A percentile compares a stretch with the other conserved stretches of the same genome.
These are phyloP conservation scores for Termitomyces eurrhizus DNA, from an alignment of 768 basidiomycete species.

Conservation along the genomic window DNA sequence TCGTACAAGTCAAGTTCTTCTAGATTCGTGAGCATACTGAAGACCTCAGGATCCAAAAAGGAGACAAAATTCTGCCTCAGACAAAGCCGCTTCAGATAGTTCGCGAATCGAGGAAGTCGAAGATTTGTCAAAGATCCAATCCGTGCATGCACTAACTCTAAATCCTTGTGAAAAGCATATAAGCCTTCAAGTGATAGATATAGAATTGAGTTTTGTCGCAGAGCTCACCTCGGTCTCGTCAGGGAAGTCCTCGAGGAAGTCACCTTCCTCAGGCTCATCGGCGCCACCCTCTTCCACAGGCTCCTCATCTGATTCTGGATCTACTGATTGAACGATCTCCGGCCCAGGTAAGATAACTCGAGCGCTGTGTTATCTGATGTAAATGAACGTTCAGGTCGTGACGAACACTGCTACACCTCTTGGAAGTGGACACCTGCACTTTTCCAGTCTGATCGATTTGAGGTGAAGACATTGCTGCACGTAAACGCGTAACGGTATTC, in stretches of 20 bases:
- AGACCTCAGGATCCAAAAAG: constrained; percentile 66
- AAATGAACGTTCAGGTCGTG: neutral
- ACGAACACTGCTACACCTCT: constrained; percentile 5
- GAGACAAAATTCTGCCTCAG: constrained; percentile 84
- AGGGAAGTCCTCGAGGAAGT: constrained; percentile 75
- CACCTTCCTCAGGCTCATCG: constrained; percentile 50
- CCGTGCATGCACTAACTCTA: constrained; percentile 81
- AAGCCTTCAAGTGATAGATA: neutral
- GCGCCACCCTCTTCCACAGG: constrained; percentile 34
- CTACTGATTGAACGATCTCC: constrained; percentile 21
- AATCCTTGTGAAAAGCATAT: constrained; percentile 50
- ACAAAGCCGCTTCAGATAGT: constrained; percentile 68
- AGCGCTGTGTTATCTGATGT: constrained; percentile 23
- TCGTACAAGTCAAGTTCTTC: constrained; percentile 96
- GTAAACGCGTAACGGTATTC: neutral
- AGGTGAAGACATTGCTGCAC: neutral
- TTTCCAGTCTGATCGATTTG: neutral
- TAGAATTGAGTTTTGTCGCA: neutral
- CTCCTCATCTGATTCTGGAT: constrained; percentile 44
- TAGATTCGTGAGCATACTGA: constrained; percentile 59
- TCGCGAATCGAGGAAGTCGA: constrained; percentile 70
- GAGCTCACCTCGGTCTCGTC: constrained; percentile 77
- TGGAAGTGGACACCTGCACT: neutral
- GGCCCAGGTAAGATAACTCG: constrained; percentile 47
- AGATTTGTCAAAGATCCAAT: constrained; percentile 65